These are phyloP conservation scores for Cinnamomum micranthum DNA, from an alignment of 164 flowering plant genomes.

Conservation along the genomic window DNA sequence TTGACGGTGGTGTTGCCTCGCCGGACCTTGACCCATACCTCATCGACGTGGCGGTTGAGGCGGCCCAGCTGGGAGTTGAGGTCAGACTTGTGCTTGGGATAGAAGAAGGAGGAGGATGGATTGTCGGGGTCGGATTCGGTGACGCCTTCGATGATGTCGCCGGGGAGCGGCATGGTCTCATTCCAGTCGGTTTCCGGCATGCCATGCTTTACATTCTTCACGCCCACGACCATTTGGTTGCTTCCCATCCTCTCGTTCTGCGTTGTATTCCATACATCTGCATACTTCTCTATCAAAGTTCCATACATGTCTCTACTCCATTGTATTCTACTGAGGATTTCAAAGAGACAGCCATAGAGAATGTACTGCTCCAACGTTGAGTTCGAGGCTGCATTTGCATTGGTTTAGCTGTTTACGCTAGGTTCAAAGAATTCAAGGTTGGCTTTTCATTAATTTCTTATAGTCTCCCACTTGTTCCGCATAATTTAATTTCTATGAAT, in stretches of 20 bases:
- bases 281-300: no score
- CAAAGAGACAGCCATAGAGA: no score
- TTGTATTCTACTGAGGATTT: no score
- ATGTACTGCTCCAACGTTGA: no score
- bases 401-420: no score
- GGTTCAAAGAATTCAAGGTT: no score
- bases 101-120: conserved; percentile 12
- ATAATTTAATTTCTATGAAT: no score
- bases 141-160: conserved; percentile 55
- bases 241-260: conserved; percentile 3
- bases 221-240: conserved; percentile 36
- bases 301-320: no score
- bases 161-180: conserved; percentile 62
- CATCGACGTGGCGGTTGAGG: conserved; percentile 18
- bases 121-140: conserved; percentile 25
- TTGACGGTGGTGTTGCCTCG: conserved; percentile 37
- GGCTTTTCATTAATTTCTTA: no score
- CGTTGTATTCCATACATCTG: no score
- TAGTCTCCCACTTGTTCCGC: no score
- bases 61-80: conserved; percentile 35
- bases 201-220: conserved; percentile 49
- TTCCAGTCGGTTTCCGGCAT: conserved; percentile 42
- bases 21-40: conserved; percentile 42
- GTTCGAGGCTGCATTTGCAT: no score
- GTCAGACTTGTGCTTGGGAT: conserved; percentile 36